Percentiles rank a stretch among this genome's conserved stretches.
Conservation (phyloP, 1,284 basidiomycete genomes). For the Porodaedalea pini region DNA sequence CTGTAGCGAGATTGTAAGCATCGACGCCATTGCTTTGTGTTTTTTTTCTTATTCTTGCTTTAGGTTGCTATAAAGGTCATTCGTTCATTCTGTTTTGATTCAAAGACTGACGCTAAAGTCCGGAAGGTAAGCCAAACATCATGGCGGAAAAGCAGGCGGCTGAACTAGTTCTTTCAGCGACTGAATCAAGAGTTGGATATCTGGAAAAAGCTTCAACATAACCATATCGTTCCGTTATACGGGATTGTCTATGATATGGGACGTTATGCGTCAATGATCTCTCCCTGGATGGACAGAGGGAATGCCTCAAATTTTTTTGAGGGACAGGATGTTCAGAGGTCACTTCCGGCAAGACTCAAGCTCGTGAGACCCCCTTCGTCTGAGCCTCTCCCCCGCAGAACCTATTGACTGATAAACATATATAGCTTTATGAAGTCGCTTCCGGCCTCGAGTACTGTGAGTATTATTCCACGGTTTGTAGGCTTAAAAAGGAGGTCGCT, state of each 20-base stretch:
- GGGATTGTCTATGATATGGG: slow-evolving; percentile 16
- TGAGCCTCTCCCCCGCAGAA: neutral
- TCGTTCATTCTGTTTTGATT: slow-evolving; percentile 7
- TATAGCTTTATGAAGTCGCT: slow-evolving; percentile 18
- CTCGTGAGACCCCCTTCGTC: slow-evolving; percentile 2
- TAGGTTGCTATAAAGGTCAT: slow-evolving; percentile 21
- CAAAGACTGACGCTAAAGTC: slow-evolving; percentile 10
- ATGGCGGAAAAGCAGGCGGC: too few relatives aligned
- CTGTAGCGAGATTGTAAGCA: neutral
- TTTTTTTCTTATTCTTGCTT: neutral
- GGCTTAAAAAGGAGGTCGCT: too few relatives aligned
- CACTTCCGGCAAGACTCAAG: slow-evolving; percentile 11
- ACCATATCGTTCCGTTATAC: slow-evolving; percentile 15
- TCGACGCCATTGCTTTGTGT: neutral
- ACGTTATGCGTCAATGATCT: slow-evolving; percentile 18
- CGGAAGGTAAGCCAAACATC: slow-evolving; percentile 12
- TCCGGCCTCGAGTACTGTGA: slow-evolving; percentile 17
- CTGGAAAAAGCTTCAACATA: slow-evolving; percentile 17
- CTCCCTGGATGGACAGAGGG: slow-evolving; percentile 18
- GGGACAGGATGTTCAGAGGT: neutral
- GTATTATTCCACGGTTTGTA: too few relatives aligned
- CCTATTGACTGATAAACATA: neutral
- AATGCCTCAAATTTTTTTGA: slow-evolving; percentile 19
- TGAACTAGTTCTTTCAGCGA: slow-evolving; percentile 2
- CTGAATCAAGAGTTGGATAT: slow-evolving; percentile 17